These are phyloP conservation scores for Hamamelis virginiana DNA, from an alignment of 164 flowering plant genomes.

Conservation along the genomic window DNA sequence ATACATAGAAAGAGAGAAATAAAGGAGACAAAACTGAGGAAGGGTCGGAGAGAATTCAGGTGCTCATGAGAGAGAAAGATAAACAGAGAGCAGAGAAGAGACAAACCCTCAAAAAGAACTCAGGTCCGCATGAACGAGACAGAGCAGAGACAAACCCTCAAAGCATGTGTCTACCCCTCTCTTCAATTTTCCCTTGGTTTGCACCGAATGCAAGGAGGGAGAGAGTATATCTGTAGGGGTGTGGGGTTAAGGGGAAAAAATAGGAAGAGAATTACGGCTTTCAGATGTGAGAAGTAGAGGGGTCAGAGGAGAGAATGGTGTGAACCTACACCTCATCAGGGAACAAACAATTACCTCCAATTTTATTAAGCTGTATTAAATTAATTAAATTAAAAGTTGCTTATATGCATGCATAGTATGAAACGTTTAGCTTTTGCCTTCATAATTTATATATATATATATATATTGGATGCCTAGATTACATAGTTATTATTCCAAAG, in stretches of 20 bases:
- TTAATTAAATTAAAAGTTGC: no score
- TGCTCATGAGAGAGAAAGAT: background rate
- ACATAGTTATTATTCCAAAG: no score
- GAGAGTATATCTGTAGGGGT: background rate
- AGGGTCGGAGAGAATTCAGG: conserved; percentile 33
- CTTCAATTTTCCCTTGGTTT: conserved; percentile 1
- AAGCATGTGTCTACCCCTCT: conserved; percentile 13
- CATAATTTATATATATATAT: no score
- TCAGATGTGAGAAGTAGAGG: background rate
- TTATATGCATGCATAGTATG: no score
- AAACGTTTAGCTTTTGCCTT: no score
- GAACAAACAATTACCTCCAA: background rate
- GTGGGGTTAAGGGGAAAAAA: background rate
- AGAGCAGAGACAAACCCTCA: conserved; percentile 25
- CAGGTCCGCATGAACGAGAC: conserved; percentile 5
- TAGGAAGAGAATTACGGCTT: background rate
- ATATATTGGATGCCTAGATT: no score
- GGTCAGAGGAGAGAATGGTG: background rate
- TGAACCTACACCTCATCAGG: conserved; percentile 1
- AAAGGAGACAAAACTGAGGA: conserved; percentile 6
- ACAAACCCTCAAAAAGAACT: conserved; percentile 25
- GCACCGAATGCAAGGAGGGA: background rate
- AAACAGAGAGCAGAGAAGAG: conserved; percentile 3
- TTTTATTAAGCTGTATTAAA: no score
- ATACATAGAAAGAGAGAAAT: background rate